Evolutionary conservation across 768 basidiomycete genomes (phyloP).

Genomic region (Collybia mongolica): DNA sequence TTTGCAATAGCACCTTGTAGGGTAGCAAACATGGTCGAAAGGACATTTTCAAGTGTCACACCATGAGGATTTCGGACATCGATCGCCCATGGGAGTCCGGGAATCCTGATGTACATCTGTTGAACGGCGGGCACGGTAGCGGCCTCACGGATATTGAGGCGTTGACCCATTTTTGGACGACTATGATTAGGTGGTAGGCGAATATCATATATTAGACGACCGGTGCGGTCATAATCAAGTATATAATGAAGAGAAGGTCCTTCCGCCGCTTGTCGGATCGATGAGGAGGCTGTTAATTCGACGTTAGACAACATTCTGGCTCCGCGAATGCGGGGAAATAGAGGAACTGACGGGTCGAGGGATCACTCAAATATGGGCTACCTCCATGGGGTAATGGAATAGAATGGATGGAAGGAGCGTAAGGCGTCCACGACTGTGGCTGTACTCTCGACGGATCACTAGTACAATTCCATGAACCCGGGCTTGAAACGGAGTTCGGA

Average conservation of each 20-base stretch:
- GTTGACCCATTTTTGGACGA: constrained; percentile 9
- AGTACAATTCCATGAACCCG: background rate
- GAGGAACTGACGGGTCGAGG: constrained; percentile 1
- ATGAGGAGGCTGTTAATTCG: background rate
- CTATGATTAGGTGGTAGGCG: constrained; percentile 8
- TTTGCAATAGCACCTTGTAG: constrained; percentile 10
- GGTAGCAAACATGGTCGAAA: constrained; percentile 8
- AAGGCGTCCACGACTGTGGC: background rate
- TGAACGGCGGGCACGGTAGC: constrained; percentile 5
- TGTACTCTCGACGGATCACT: background rate
- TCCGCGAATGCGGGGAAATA: background rate
- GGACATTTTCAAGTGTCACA: constrained; percentile 15
- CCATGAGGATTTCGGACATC: constrained; percentile 12
- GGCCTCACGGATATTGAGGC: constrained; percentile 7
- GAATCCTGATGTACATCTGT: constrained; percentile 6
- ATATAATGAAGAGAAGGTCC: constrained; percentile 12
- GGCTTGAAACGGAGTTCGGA: background rate
- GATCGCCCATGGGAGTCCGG: constrained; percentile 8
- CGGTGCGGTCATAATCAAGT: constrained; percentile 14
- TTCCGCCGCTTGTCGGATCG: background rate
- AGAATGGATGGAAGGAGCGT: background rate
- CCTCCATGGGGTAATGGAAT: background rate
- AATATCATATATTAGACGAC: constrained; percentile 16
- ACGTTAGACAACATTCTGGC: background rate
- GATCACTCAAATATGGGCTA: constrained; percentile 2